These are phyloP conservation scores for Diaporthe sp. DNA, from an alignment of 2,329 filamentous ascomycete genomes.

Conservation along the genomic window DNA sequence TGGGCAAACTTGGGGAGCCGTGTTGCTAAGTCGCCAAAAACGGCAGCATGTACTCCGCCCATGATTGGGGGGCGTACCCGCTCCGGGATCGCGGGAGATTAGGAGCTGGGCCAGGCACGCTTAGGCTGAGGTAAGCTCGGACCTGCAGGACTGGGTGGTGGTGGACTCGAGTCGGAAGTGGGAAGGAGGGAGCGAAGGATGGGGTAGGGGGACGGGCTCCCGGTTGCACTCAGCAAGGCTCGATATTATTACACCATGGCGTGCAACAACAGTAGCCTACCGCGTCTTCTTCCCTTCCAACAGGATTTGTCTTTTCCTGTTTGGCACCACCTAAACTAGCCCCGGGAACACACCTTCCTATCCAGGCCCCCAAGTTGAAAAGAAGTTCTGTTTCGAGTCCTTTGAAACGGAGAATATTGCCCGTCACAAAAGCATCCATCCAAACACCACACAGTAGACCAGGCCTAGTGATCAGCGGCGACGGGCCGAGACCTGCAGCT, in stretches of 20 bases:
- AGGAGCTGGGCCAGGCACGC: background rate
- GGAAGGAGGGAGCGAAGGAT: conserved; percentile 1
- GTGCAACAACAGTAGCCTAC: background rate
- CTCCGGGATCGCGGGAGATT: conserved; percentile 10
- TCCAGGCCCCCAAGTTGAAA: background rate
- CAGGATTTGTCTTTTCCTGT: conserved; percentile 1
- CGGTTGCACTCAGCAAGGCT: background rate
- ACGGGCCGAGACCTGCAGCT: conserved; percentile 31
- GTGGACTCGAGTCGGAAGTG: background rate
- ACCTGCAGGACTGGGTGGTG: background rate
- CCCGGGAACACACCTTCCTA: background rate
- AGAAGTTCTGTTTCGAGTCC: conserved; percentile 20
- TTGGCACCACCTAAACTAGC: conserved; percentile 2
- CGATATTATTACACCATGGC: background rate
- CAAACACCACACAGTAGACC: background rate
- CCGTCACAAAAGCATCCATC: background rate
- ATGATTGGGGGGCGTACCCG: conserved; percentile 7
- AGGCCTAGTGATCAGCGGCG: conserved; percentile 15
- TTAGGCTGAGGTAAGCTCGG: conserved; percentile 29
- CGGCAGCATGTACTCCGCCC: background rate
- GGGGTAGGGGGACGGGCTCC: background rate
- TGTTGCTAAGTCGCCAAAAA: conserved; percentile 4
- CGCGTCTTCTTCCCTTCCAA: conserved; percentile 20
- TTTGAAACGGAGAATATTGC: conserved; percentile 31
- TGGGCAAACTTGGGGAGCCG: background rate